phyloP scores from a whole-genome alignment of 225 moss, liverwort and hornwort genomes.

The Lunularia cruciata region DNA sequence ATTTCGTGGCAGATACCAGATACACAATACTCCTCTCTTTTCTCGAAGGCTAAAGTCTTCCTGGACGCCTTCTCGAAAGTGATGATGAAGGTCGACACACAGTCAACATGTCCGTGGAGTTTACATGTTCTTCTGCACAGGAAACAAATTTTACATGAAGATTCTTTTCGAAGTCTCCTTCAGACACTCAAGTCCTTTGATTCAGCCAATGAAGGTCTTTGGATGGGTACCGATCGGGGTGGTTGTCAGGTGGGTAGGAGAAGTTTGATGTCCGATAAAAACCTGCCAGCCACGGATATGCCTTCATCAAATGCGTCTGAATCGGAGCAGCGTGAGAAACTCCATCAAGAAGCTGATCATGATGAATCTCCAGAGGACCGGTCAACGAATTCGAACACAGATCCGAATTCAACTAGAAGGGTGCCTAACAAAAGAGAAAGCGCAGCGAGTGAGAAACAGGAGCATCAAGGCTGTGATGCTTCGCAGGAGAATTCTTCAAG shows the following conservation, averaged over 20 bases:
- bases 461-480: neutral
- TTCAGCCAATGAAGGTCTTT: neutral
- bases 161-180: neutral
- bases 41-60: conserved; percentile 27
- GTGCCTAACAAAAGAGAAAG: neutral
- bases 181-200: neutral
- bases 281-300: neutral
- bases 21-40: conserved; percentile 1
- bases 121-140: neutral
- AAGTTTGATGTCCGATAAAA: neutral
- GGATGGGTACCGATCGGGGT: neutral
- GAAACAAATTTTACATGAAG: neutral
- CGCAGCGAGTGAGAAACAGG: neutral
- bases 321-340: neutral
- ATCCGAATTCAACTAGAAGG: neutral
- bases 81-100: conserved; percentile 4
- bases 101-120: conserved; percentile 6
- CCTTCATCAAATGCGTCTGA: neutral
- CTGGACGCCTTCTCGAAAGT: conserved; percentile 22
- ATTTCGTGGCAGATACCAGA: conserved; percentile 7
- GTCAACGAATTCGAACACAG: neutral
- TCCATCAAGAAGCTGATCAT: neutral
- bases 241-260: neutral
- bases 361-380: neutral
- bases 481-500: neutral